Conservation (phyloP, 208 protist species). For the Leptomonas pyrrhocoris region DNA sequence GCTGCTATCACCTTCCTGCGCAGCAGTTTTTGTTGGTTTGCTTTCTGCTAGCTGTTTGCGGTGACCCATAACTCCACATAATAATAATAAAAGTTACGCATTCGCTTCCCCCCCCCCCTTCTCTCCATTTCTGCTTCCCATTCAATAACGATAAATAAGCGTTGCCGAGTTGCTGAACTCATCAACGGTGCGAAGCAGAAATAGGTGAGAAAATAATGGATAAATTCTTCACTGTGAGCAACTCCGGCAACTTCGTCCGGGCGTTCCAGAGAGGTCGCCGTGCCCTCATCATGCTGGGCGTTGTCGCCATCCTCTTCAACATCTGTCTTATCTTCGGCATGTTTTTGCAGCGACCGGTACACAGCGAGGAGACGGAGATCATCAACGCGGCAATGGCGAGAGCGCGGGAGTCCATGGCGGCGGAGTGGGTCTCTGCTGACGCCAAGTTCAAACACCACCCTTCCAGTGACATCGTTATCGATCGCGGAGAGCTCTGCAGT, state of each 20-base stretch:
- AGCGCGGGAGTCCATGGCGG: background rate
- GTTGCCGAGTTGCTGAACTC: too few relatives aligned
- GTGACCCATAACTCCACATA: too few relatives aligned
- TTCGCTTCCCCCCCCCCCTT: too few relatives aligned
- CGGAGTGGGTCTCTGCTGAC: slow-evolving; percentile 41
- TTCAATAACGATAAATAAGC: too few relatives aligned
- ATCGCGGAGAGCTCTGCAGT: slow-evolving; percentile 9
- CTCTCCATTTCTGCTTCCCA: too few relatives aligned
- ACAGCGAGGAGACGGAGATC: slow-evolving; percentile 36
- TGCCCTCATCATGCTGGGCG: slow-evolving; percentile 11
- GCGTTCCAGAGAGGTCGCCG: background rate
- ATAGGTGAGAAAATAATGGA: too few relatives aligned
- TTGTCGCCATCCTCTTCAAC: slow-evolving; percentile 7
- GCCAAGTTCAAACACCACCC: background rate
- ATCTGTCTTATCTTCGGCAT: slow-evolving; percentile 25
- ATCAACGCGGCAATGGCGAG: slow-evolving; percentile 3
- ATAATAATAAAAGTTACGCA: too few relatives aligned
- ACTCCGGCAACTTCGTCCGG: background rate
- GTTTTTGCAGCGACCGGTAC: slow-evolving; percentile 29
- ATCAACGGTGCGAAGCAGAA: too few relatives aligned
- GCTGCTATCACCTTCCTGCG: too few relatives aligned
- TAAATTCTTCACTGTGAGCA: background rate
- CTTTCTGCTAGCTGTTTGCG: too few relatives aligned
- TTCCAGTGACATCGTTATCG: background rate
- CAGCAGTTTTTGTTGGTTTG: too few relatives aligned